Evolutionary conservation across 257 asterid species (phyloP).

Genomic region (Datura wrightii): DNA sequence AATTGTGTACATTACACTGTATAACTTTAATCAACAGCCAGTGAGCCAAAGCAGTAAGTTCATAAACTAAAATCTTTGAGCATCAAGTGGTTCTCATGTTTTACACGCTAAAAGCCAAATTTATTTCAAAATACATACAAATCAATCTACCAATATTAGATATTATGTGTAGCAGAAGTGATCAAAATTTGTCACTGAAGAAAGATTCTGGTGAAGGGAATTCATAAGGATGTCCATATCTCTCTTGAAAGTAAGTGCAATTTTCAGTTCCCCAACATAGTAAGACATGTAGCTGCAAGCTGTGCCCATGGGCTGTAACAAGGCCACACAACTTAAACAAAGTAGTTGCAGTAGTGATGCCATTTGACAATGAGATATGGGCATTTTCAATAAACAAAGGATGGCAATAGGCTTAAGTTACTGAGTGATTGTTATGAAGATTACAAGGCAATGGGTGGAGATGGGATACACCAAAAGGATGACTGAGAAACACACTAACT

Average conservation of each 20-base stretch:
- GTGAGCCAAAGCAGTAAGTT: neutral
- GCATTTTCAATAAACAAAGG: neutral
- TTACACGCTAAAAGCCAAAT: neutral
- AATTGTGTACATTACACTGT: neutral
- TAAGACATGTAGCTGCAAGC: neutral
- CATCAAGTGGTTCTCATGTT: neutral
- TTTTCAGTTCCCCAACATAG: neutral
- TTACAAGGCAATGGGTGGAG: neutral
- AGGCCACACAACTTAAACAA: neutral
- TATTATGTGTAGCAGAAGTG: neutral
- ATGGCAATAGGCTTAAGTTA: neutral
- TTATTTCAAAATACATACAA: neutral
- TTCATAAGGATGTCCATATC: slow-evolving; percentile 16
- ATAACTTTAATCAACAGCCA: neutral
- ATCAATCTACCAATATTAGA: neutral
- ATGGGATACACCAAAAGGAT: neutral
- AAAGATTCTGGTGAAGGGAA: slow-evolving; percentile 10
- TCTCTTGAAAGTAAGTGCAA: neutral
- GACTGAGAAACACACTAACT: neutral
- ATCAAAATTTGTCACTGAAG: neutral
- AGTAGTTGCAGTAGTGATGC: neutral
- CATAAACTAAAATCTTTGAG: neutral
- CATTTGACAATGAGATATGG: neutral
- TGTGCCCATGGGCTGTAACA: neutral
- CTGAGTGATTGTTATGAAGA: neutral